phyloP scores from a whole-genome alignment of 2,329 filamentous ascomycete genomes.

The Phaeosphaeria sp. region DNA sequence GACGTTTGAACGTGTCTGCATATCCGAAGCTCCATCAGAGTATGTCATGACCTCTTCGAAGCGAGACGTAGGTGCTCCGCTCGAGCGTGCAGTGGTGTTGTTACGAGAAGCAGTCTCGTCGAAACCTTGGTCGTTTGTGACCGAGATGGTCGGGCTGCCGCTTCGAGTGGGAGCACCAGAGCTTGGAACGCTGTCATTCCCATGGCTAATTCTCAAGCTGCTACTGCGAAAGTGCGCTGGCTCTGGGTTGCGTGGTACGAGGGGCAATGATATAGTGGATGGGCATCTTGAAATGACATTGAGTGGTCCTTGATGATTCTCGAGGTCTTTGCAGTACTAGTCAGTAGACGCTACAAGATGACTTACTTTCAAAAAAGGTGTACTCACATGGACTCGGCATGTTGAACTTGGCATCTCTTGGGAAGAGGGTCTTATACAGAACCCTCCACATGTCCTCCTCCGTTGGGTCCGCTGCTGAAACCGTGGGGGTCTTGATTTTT shows the following conservation, averaged over 20 bases:
- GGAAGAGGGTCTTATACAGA: background rate
- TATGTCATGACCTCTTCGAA: background rate
- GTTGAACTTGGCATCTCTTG: background rate
- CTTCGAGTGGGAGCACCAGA: background rate
- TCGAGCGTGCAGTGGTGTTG: too few species aligned
- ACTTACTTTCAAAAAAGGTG: background rate
- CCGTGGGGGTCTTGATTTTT: background rate
- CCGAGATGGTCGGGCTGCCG: background rate
- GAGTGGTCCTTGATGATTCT: background rate
- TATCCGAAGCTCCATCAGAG: background rate
- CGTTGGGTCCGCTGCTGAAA: background rate
- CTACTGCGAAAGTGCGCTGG: background rate
- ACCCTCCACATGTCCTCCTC: background rate
- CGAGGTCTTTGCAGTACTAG: background rate
- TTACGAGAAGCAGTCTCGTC: too few species aligned
- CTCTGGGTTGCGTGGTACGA: background rate
- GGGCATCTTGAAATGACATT: background rate
- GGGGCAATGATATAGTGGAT: background rate
- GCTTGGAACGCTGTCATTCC: background rate
- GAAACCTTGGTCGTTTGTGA: too few species aligned
- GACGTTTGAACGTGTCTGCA: background rate
- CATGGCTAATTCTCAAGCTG: background rate
- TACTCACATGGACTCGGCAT: background rate
- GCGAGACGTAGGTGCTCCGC: background rate
- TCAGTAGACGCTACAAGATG: background rate